phyloP scores from a whole-genome alignment of 2,329 filamentous ascomycete genomes.

The Aspergillus aculeatus region DNA sequence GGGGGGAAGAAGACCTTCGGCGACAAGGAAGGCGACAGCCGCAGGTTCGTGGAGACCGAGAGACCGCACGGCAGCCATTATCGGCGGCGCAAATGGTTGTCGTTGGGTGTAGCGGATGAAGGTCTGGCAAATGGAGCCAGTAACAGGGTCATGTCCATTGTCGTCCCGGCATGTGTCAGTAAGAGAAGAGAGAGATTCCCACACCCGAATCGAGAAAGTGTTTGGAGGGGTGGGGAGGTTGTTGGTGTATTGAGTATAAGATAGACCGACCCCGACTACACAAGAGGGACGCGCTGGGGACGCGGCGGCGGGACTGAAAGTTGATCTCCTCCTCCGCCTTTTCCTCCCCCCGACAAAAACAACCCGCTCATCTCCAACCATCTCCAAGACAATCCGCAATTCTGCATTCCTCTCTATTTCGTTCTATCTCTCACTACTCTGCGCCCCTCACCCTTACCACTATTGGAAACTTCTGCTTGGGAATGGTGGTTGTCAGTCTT shows the following conservation, averaged over 20 bases:
- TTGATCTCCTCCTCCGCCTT: background rate
- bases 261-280: background rate
- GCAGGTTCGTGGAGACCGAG: constrained; percentile 87
- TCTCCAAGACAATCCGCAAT: background rate
- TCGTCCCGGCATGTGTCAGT: constrained; percentile 13
- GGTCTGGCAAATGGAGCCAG: constrained; percentile 25
- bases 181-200: constrained; percentile 4
- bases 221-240: background rate
- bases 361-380: background rate
- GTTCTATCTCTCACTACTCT: background rate
- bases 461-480: background rate
- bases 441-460: background rate
- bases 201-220: background rate
- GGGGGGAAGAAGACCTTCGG: constrained; percentile 71
- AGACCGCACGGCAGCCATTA: constrained; percentile 88
- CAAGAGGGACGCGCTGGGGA: constrained; percentile 29
- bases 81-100: constrained; percentile 27
- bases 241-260: constrained; percentile 3
- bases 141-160: constrained; percentile 28
- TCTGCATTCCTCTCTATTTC: background rate
- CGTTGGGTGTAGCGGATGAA: constrained; percentile 21
- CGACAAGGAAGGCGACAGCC: constrained; percentile 76
- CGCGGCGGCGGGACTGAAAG: constrained; percentile 15
- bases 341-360: constrained; percentile 10
- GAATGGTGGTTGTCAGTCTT: background rate